Evolutionary conservation across 2,329 filamentous ascomycete genomes (phyloP).

Genomic region (Exophiala oligosperma): DNA sequence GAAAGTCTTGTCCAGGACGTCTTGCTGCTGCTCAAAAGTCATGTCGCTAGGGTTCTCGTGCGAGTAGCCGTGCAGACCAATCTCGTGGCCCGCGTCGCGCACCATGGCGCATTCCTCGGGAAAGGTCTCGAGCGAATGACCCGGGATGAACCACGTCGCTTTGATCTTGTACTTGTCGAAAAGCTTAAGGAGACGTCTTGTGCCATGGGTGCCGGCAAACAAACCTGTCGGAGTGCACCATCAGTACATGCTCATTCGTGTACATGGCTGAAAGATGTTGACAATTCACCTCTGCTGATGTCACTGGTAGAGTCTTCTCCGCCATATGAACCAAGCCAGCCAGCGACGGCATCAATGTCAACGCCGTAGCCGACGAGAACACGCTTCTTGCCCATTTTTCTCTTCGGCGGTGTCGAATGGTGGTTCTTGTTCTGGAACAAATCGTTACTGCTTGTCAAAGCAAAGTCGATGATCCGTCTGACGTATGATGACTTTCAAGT

Average conservation of each 20-base stretch:
- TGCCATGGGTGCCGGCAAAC: slow-evolving; percentile 69
- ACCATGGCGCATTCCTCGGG: slow-evolving; percentile 64
- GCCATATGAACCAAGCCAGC: slow-evolving; percentile 74
- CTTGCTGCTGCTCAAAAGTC: slow-evolving; percentile 72
- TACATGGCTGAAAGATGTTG: too few species aligned
- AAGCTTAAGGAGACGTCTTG: slow-evolving; percentile 65
- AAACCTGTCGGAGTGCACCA: slow-evolving; percentile 40
- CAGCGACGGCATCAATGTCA: slow-evolving; percentile 74
- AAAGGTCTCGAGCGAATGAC: slow-evolving; percentile 65
- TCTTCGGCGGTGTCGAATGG: background rate
- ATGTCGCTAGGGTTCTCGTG: slow-evolving; percentile 73
- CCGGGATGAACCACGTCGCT: slow-evolving; percentile 65
- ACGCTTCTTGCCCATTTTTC: slow-evolving; percentile 45
- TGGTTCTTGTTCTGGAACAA: too few species aligned
- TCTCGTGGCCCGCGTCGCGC: slow-evolving; percentile 65
- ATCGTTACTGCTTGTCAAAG: background rate
- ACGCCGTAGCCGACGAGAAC: slow-evolving; percentile 65
- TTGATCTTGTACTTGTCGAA: slow-evolving; percentile 73
- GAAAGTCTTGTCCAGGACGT: slow-evolving; percentile 76
- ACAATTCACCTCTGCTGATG: slow-evolving; percentile 62
- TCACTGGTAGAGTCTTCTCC: slow-evolving; percentile 72
- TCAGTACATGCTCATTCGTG: background rate
- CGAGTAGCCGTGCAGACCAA: slow-evolving; percentile 69
- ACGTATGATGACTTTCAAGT: too few species aligned
- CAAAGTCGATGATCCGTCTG: background rate